Evolutionary conservation across 345 rosid species (phyloP), one percentile per base, ranked within the genome.

Genomic region (Litchi chinensis): DNA sequence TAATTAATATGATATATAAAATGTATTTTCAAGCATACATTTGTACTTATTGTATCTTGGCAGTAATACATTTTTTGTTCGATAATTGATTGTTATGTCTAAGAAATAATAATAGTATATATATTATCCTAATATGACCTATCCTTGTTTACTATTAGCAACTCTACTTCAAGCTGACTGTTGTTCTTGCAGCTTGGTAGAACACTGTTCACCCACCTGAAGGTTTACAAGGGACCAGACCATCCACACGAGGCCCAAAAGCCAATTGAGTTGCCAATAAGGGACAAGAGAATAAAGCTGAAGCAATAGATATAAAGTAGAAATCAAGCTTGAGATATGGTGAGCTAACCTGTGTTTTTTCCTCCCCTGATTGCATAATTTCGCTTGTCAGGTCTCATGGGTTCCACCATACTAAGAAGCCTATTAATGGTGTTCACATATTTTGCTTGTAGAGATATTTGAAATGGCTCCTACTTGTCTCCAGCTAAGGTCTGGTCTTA

Each of bases 181-280:
- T 57, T 75, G 65, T 76, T 79, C 66, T 16, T 86, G 86, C 96
- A 93, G 98, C 98, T 95, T 78, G 99, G 98, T 22, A 90, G 99
- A 83, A 89, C 94, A 71, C 62, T 96, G 37, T 96, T 96, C 86
- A 93, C 91, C 86, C 99, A 96, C 87, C 91, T 96, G 18, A 93
- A 92, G 87, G 99, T 92, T 60, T 96, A 92, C 93, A 90, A 91
- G 82, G 99, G 99, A 10, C 90, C 97, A 12, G 88, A 90, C 10
- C 98, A 96, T 83, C 99, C 99, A 0, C 99, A 92, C 0, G 97
- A 93, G 52, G 97, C 97, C 1, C 99, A 95, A 82, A 86, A 79
- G 89, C 99, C 99, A 0, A 79, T 89, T 37, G 97, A 91, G 48
- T 90, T 96, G 46, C 99, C 99, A 10, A 84, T 92, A 80, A 83